phyloP scores from a whole-genome alignment of 768 basidiomycete species.

The Suillus clintonianus region DNA sequence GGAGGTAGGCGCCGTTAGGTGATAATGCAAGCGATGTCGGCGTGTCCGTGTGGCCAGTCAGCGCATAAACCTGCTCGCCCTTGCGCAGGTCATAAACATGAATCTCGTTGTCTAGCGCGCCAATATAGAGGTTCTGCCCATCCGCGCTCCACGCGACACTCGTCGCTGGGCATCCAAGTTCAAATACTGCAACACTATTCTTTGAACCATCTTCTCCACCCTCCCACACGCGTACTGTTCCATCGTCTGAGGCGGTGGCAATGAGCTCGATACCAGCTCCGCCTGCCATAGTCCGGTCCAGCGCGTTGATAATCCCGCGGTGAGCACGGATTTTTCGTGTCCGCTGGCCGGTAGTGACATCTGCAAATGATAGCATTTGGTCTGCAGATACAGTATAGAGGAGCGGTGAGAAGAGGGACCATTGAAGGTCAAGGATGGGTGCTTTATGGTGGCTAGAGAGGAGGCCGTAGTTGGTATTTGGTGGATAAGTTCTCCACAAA shows the following conservation, averaged over 20 bases:
- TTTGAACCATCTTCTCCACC: slow-evolving; percentile 76
- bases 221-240: slow-evolving; percentile 90
- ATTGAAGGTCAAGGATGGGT: slow-evolving; percentile 90
- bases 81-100: slow-evolving; percentile 94
- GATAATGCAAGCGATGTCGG: slow-evolving; percentile 92
- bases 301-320: slow-evolving; percentile 84
- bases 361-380: slow-evolving; percentile 73
- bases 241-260: slow-evolving; percentile 89
- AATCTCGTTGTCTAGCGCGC: slow-evolving; percentile 93
- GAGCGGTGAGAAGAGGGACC: slow-evolving; percentile 72
- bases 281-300: slow-evolving; percentile 84
- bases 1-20: slow-evolving; percentile 82
- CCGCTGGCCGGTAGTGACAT: slow-evolving; percentile 83
- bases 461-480: slow-evolving; percentile 91
- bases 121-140: slow-evolving; percentile 87
- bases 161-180: slow-evolving; percentile 89
- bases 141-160: slow-evolving; percentile 92
- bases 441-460: slow-evolving; percentile 84
- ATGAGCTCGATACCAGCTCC: slow-evolving; percentile 86
- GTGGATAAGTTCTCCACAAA: slow-evolving; percentile 88
- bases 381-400: slow-evolving; percentile 91
- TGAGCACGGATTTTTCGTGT: slow-evolving; percentile 84
- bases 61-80: slow-evolving; percentile 73
- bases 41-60: slow-evolving; percentile 88
- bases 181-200: slow-evolving; percentile 75